These are phyloP conservation scores for Boletus insuetus DNA, from an alignment of 768 basidiomycete species.

Conservation along the genomic window DNA sequence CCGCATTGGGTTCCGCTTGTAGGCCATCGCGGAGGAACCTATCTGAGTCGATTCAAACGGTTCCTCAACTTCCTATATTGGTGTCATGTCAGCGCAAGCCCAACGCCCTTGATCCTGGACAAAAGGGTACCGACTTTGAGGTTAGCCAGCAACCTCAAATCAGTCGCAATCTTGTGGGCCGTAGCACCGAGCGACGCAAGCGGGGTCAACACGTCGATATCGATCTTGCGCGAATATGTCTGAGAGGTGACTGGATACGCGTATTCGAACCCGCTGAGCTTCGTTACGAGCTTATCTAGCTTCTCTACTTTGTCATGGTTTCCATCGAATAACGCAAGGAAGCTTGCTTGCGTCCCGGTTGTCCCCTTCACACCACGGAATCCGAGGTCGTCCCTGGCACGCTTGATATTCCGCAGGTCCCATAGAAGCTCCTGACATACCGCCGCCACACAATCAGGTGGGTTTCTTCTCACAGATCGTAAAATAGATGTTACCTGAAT, in stretches of 20 bases:
- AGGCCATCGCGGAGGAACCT: conserved; percentile 96
- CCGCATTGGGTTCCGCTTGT: conserved; percentile 99
- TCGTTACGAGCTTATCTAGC: conserved; percentile 85
- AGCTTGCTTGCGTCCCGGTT: conserved; percentile 96
- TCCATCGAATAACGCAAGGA: conserved; percentile 90
- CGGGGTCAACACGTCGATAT: conserved; percentile 87
- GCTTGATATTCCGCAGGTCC: conserved; percentile 91
- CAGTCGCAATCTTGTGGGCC: conserved; percentile 97
- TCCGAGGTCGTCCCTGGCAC: conserved; percentile 87
- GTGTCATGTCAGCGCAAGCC: not conserved
- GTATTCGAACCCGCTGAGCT: conserved; percentile 88
- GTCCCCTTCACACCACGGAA: conserved; percentile 99
- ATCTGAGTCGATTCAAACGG: conserved; percentile 99
- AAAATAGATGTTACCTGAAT: conserved; percentile 60
- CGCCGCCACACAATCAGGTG: not conserved
- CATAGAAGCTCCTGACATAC: conserved; percentile 77
- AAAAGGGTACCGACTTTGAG: conserved; percentile 58
- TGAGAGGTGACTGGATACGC: conserved; percentile 98
- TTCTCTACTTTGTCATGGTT: conserved; percentile 94
- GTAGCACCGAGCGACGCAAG: conserved; percentile 90
- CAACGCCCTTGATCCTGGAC: not conserved
- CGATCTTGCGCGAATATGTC: conserved; percentile 98
- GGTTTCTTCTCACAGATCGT: not conserved
- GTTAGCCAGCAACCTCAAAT: conserved; percentile 90
- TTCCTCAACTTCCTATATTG: conserved; percentile 85